phyloP scores from a whole-genome alignment of 2,329 filamentous ascomycete genomes.

The Aspergillus neoniger region DNA sequence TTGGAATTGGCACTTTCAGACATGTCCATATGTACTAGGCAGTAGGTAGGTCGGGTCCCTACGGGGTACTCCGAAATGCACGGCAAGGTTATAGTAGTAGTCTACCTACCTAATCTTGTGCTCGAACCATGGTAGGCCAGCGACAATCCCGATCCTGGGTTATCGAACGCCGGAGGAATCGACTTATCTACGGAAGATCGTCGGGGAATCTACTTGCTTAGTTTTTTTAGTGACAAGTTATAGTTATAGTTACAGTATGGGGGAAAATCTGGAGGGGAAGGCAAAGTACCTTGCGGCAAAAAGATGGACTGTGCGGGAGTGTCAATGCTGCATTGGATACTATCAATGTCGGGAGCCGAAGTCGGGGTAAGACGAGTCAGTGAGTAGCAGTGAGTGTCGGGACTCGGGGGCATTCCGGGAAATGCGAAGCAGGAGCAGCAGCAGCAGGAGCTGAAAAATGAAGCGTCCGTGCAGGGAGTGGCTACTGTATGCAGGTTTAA shows the following conservation, averaged over 20 bases:
- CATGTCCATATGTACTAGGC: too few species aligned
- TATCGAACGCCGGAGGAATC: neutral
- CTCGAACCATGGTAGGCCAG: neutral
- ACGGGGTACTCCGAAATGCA: neutral
- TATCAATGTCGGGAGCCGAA: neutral
- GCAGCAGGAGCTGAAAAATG: neutral
- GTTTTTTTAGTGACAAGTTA: too few species aligned
- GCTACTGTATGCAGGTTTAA: neutral
- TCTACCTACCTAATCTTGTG: too few species aligned
- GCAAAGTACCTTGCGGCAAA: constrained; percentile 4
- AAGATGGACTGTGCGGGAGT: neutral
- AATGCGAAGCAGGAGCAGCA: neutral
- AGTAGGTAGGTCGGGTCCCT: neutral
- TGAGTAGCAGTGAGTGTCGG: too few species aligned
- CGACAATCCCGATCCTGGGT: constrained; percentile 1
- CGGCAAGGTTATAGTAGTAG: too few species aligned
- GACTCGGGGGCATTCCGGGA: neutral
- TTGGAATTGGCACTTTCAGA: too few species aligned
- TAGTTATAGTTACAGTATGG: too few species aligned
- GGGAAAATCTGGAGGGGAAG: too few species aligned
- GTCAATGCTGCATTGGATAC: neutral
- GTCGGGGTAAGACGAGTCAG: too few species aligned
- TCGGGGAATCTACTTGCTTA: constrained; percentile 1
- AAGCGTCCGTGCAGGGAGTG: neutral
- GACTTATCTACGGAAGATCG: constrained; percentile 11